phyloP scores from a whole-genome alignment of 1,284 basidiomycete genomes.

The Apiotrichum brassicae region DNA sequence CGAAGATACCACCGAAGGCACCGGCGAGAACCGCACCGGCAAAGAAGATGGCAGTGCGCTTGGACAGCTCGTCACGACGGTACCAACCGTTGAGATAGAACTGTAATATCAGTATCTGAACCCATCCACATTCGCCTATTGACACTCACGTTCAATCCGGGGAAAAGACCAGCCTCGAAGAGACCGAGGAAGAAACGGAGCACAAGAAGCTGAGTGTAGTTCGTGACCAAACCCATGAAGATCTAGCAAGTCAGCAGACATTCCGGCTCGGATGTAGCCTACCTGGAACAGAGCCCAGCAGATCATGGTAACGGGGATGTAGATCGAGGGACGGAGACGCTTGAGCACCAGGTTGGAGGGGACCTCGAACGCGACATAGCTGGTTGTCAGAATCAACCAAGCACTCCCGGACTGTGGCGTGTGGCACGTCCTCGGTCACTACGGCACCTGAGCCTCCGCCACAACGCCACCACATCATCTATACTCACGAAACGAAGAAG shows the following conservation, averaged over 20 bases:
- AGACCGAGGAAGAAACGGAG: conserved; percentile 46
- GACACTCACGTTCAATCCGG: conserved; percentile 33
- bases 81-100: conserved; percentile 49
- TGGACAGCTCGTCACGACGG: conserved; percentile 41
- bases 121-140: too few relatives aligned
- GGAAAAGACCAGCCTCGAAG: conserved; percentile 44
- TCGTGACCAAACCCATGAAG: conserved; percentile 46
- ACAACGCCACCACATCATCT: background rate
- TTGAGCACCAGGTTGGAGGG: conserved; percentile 49
- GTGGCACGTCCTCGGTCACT: too few relatives aligned
- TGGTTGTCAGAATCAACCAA: conserved; percentile 14
- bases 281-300: conserved; percentile 42
- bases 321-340: conserved; percentile 42
- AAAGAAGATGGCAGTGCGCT: conserved; percentile 49
- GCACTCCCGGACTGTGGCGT: background rate
- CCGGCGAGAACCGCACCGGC: conserved; percentile 48
- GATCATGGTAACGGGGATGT: conserved; percentile 44
- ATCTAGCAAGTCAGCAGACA: too few relatives aligned
- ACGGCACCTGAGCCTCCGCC: too few relatives aligned
- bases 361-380: conserved; percentile 48
- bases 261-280: too few relatives aligned
- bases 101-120: background rate
- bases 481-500: conserved; percentile 37
- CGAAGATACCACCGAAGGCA: conserved; percentile 46
- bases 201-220: conserved; percentile 43